These are phyloP conservation scores for Cupressus sempervirens DNA, from an alignment of 75 land plant genomes.

Conservation along the genomic window DNA sequence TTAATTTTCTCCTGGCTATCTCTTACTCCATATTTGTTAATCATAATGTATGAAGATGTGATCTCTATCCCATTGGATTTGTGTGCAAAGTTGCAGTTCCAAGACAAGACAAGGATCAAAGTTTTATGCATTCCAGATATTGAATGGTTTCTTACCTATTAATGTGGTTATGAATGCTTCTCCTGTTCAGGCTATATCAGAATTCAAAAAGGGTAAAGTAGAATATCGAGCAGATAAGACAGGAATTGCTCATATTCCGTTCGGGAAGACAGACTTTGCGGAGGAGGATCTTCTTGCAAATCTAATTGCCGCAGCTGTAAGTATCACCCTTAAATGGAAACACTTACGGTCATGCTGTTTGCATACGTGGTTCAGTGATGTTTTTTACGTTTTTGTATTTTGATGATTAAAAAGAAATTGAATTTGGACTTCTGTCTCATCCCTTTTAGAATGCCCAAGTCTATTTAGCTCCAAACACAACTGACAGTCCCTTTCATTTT, in stretches of 20 bases:
- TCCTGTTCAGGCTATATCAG: constrained; percentile 72
- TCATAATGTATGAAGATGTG: not conserved
- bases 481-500: constrained; percentile 7
- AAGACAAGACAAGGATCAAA: not conserved
- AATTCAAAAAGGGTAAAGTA: constrained; percentile 93
- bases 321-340: not conserved
- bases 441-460: not conserved
- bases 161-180: not conserved
- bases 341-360: not conserved
- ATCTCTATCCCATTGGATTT: not conserved
- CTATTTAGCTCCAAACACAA: not conserved
- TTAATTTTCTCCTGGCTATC: not conserved
- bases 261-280: constrained; percentile 77
- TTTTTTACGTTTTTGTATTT: not conserved
- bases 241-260: constrained; percentile 96
- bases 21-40: not conserved
- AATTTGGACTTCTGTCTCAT: not conserved
- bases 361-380: not conserved
- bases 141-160: not conserved
- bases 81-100: not conserved
- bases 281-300: constrained; percentile 83
- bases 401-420: not conserved
- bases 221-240: constrained; percentile 96
- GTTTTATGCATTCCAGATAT: not conserved
- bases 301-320: constrained; percentile 74